Evolutionary conservation across 345 rosid genomes (phyloP).

Genomic region (Firmiana major): DNA sequence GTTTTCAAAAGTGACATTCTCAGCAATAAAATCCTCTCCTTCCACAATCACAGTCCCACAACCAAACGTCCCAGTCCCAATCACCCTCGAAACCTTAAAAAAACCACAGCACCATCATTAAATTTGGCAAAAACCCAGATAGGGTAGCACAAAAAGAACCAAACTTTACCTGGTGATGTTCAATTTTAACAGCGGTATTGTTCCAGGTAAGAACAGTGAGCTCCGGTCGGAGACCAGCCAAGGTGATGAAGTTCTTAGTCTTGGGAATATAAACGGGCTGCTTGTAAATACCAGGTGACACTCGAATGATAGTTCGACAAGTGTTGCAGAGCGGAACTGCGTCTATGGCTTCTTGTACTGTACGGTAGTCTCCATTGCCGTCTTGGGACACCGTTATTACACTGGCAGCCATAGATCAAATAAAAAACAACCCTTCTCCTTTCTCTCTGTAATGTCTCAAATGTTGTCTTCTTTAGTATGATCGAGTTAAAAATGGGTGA

Average conservation of each 20-base stretch:
- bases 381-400: conserved; percentile 73
- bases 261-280: conserved; percentile 90
- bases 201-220: conserved; percentile 74
- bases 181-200: conserved; percentile 75
- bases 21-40: conserved; percentile 95
- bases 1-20: conserved; percentile 94
- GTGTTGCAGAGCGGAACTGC: conserved; percentile 73
- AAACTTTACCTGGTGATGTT: conserved; percentile 73
- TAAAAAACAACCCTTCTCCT: background rate
- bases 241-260: conserved; percentile 84
- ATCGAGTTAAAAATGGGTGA: background rate
- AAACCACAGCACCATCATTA: background rate
- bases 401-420: conserved; percentile 42
- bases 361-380: conserved; percentile 60
- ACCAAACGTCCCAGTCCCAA: conserved; percentile 92
- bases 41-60: conserved; percentile 89
- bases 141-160: background rate
- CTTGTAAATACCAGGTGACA: conserved; percentile 69
- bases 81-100: conserved; percentile 51
- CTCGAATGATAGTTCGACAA: conserved; percentile 63
- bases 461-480: background rate
- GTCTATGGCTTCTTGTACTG: conserved; percentile 87
- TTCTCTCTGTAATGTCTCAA: background rate
- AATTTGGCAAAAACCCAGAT: conserved; percentile 9
- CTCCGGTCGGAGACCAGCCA: conserved; percentile 77